Conservation (phyloP, 1,284 basidiomycete genomes). For the Termitomyces sp. region DNA sequence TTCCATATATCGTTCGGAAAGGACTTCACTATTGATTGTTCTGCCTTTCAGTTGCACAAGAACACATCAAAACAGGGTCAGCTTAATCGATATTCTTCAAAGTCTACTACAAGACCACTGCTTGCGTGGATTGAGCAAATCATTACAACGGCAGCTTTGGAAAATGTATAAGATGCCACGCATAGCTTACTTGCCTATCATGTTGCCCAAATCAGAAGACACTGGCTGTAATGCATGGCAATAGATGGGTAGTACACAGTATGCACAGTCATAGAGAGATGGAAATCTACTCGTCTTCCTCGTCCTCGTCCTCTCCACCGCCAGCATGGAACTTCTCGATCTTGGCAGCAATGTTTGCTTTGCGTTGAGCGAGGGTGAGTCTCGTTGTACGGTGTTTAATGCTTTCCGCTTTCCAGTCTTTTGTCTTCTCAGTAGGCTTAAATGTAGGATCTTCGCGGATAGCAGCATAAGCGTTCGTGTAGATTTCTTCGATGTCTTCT, state of each 20-base stretch:
- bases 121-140: constrained; percentile 46
- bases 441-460: constrained; percentile 95
- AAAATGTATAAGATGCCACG: background rate
- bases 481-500: constrained; percentile 98
- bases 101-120: constrained; percentile 25
- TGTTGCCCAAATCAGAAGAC: background rate
- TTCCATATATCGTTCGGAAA: constrained; percentile 53
- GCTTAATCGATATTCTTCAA: constrained; percentile 37
- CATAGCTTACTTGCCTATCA: background rate
- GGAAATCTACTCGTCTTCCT: constrained; percentile 50
- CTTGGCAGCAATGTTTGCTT: constrained; percentile 73
- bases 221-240: background rate
- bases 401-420: constrained; percentile 89
- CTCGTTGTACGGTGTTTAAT: constrained; percentile 69
- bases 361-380: constrained; percentile 79
- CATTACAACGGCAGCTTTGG: constrained; percentile 27
- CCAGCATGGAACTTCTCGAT: constrained; percentile 81
- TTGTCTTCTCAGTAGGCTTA: constrained; percentile 88
- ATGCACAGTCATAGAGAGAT: constrained; percentile 3
- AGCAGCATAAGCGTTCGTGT: constrained; percentile 83
- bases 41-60: constrained; percentile 47
- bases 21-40: constrained; percentile 47
- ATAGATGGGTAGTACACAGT: background rate
- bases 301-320: constrained; percentile 49
- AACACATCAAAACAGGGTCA: constrained; percentile 34